Conservation (phyloP, 768 basidiomycete genomes). For the Saitozyma podzolica region DNA sequence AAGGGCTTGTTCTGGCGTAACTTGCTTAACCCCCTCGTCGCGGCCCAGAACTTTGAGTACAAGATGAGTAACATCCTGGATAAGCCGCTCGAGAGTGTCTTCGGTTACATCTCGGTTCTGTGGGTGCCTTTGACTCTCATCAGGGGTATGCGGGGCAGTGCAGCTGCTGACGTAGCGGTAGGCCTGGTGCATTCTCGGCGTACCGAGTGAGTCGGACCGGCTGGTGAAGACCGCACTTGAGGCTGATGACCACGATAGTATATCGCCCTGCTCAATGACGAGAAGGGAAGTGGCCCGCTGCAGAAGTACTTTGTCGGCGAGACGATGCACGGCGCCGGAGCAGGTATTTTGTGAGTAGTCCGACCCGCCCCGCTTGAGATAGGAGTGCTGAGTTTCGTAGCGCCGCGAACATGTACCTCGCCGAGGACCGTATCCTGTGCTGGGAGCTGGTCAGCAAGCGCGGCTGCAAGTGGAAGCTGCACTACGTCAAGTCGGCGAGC, state of each 20-base stretch:
- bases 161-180: conserved; percentile 6
- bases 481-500: conserved; percentile 94
- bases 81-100: conserved; percentile 66
- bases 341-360: conserved; percentile 51
- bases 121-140: conserved; percentile 29
- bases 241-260: conserved; percentile 49
- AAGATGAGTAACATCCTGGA: conserved; percentile 83
- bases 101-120: conserved; percentile 79
- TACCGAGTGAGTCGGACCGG: conserved; percentile 58
- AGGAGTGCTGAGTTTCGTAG: conserved; percentile 19
- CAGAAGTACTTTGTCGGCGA: conserved; percentile 98
- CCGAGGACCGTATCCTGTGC: conserved; percentile 82
- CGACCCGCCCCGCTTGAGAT: background rate
- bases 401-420: conserved; percentile 63
- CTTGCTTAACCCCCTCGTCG: conserved; percentile 79
- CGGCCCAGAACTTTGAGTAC: conserved; percentile 95
- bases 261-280: conserved; percentile 86
- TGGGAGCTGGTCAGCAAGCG: conserved; percentile 98
- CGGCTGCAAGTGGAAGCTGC: conserved; percentile 82
- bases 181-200: conserved; percentile 85
- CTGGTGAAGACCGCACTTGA: conserved; percentile 36
- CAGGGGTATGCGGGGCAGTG: background rate
- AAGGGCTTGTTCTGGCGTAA: conserved; percentile 85
- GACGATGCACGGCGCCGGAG: conserved; percentile 64
- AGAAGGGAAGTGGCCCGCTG: conserved; percentile 76